phyloP scores from a whole-genome alignment of 768 basidiomycete species.

The Tulasnella sp. region DNA sequence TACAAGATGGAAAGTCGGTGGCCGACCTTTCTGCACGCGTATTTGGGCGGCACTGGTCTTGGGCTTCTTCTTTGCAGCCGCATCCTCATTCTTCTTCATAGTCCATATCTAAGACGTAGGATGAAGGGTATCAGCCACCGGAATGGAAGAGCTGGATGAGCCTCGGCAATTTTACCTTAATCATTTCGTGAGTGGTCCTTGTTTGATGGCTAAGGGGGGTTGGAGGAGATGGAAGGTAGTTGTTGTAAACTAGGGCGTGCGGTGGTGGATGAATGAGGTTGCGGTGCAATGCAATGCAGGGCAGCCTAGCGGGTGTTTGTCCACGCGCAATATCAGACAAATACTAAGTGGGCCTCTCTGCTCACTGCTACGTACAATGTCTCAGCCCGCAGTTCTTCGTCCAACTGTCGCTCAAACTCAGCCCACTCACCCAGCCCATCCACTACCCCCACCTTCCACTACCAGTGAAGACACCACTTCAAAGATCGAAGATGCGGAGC shows the following conservation, averaged over 20 bases:
- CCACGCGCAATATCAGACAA: no score
- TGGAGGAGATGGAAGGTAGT: no score
- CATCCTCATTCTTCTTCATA: conserved; percentile 99
- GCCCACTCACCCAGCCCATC: conserved; percentile 5
- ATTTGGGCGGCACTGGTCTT: conserved; percentile 98
- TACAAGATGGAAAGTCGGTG: background rate
- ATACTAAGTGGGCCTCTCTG: no score
- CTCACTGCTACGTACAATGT: no score
- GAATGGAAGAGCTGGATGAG: background rate
- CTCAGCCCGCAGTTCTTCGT: no score
- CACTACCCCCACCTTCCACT: conserved; percentile 6
- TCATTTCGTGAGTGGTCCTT: no score
- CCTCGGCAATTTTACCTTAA: background rate
- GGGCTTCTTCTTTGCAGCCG: conserved; percentile 93
- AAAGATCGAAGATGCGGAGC: background rate
- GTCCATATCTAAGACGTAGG: conserved; percentile 72
- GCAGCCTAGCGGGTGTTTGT: no score
- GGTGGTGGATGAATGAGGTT: no score
- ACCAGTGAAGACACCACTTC: background rate
- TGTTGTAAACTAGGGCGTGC: no score
- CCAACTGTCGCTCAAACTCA: no score
- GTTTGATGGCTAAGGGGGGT: no score
- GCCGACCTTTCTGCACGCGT: conserved; percentile 94
- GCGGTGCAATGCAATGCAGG: no score
- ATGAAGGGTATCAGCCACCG: background rate